phyloP scores from a whole-genome alignment of 1,284 basidiomycete species.

The Lentinus polychrous region DNA sequence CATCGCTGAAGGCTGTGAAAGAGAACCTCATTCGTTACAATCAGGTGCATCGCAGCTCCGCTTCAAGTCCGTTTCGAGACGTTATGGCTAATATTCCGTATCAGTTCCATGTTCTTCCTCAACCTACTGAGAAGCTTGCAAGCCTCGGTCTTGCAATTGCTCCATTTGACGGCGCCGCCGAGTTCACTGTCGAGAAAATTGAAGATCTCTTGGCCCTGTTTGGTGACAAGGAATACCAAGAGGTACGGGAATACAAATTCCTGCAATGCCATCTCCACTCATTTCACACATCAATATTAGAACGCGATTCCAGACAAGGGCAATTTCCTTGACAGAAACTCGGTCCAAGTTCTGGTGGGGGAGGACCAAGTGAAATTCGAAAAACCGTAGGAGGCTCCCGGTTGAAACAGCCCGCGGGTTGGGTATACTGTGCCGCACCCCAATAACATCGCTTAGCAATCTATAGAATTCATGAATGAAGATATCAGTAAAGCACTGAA shows the following conservation, averaged over 20 bases:
- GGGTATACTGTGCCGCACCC: no score
- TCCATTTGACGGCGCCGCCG: constrained; percentile 7
- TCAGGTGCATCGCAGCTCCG: background rate
- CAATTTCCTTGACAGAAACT: constrained; percentile 5
- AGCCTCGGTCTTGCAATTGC: constrained; percentile 1
- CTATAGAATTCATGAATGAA: no score
- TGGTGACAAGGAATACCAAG: constrained; percentile 3
- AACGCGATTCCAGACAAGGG: constrained; percentile 4
- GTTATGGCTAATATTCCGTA: background rate
- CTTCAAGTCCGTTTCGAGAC: background rate
- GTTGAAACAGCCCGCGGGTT: no score
- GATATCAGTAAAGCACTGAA: no score
- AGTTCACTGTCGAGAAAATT: constrained; percentile 6
- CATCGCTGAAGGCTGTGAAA: constrained; percentile 3
- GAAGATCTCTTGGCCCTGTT: constrained; percentile 6
- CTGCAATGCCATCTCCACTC: background rate
- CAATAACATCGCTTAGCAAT: no score
- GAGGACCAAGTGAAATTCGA: constrained; percentile 5
- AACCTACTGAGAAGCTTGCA: background rate
- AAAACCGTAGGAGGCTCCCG: background rate
- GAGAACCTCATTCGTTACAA: constrained; percentile 6
- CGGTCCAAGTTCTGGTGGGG: constrained; percentile 4
- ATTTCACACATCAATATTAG: constrained; percentile 2
- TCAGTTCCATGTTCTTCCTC: constrained; percentile 6
- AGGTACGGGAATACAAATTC: background rate